Conservation (phyloP, 2,329 filamentous ascomycete genomes). For the Fusarium fujikuroi region DNA sequence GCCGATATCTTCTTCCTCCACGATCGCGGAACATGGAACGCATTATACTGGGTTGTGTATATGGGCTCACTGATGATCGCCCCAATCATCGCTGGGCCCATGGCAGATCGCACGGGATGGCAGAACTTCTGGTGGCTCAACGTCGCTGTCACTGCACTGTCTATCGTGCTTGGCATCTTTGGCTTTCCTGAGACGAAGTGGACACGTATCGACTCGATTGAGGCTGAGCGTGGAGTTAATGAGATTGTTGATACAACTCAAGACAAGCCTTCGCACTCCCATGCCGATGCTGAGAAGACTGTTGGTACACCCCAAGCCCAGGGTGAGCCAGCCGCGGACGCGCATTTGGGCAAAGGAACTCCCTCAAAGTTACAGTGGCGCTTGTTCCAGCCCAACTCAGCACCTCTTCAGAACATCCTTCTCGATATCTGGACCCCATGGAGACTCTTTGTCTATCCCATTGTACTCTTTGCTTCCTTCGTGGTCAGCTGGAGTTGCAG, state of each 20-base stretch:
- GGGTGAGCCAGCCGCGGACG: background rate
- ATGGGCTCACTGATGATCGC: constrained; percentile 21
- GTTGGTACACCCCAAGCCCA: background rate
- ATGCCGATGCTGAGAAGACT: background rate
- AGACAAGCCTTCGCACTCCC: background rate
- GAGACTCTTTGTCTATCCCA: background rate
- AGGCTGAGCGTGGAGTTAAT: background rate
- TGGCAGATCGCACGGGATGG: background rate
- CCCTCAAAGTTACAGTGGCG: background rate
- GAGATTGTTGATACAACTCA: background rate
- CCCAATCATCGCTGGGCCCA: background rate
- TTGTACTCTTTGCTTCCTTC: background rate
- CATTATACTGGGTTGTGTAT: constrained; percentile 29
- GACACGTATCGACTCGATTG: background rate
- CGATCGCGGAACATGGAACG: constrained; percentile 32
- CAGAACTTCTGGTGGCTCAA: constrained; percentile 17
- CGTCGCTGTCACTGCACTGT: background rate
- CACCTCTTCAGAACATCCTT: background rate
- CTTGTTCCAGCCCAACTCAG: background rate
- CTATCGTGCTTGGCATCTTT: background rate
- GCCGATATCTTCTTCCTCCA: constrained; percentile 36
- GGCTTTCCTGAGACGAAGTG: constrained; percentile 7
- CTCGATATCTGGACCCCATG: constrained; percentile 1
- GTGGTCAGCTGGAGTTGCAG: constrained; percentile 19
- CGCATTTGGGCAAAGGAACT: background rate